phyloP scores from a whole-genome alignment of 2,329 filamentous ascomycete genomes.

The Fusarium sp. region DNA sequence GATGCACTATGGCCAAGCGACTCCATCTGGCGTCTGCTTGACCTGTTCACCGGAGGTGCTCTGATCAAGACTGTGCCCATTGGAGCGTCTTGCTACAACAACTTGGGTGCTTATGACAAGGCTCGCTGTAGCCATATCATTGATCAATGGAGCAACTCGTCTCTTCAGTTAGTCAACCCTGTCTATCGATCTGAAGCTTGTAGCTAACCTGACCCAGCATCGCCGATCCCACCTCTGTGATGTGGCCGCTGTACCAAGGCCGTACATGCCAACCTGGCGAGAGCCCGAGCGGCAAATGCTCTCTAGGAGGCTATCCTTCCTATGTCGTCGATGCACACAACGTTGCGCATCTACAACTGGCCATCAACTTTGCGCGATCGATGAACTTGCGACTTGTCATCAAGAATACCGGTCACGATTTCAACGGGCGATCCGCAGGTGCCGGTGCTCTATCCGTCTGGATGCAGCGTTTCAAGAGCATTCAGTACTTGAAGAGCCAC shows the following conservation, averaged over 20 bases:
- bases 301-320: slow-evolving; percentile 53
- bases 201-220: slow-evolving; percentile 37
- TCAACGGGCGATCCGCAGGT: slow-evolving; percentile 63
- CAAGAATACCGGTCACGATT: slow-evolving; percentile 61
- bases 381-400: slow-evolving; percentile 57
- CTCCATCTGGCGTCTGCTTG: slow-evolving; percentile 47
- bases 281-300: slow-evolving; percentile 42
- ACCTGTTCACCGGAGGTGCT: slow-evolving; percentile 47
- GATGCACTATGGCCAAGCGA: slow-evolving; percentile 45
- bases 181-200: background rate
- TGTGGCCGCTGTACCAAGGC: slow-evolving; percentile 53
- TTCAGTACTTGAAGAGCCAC: slow-evolving; percentile 37
- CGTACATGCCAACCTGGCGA: slow-evolving; percentile 49
- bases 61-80: slow-evolving; percentile 48
- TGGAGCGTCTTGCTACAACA: slow-evolving; percentile 47
- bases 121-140: slow-evolving; percentile 41
- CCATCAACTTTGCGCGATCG: slow-evolving; percentile 57
- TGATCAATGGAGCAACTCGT: slow-evolving; percentile 44
- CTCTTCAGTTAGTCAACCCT: slow-evolving; percentile 31
- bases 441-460: slow-evolving; percentile 65
- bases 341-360: slow-evolving; percentile 56
- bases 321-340: slow-evolving; percentile 55
- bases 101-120: slow-evolving; percentile 40
- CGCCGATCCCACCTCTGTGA: slow-evolving; percentile 52
- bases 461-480: slow-evolving; percentile 63